Base-by-base conservation (phyloP, 352 stramenopile genomes). In the Phytophthora hibernalis region DNA sequence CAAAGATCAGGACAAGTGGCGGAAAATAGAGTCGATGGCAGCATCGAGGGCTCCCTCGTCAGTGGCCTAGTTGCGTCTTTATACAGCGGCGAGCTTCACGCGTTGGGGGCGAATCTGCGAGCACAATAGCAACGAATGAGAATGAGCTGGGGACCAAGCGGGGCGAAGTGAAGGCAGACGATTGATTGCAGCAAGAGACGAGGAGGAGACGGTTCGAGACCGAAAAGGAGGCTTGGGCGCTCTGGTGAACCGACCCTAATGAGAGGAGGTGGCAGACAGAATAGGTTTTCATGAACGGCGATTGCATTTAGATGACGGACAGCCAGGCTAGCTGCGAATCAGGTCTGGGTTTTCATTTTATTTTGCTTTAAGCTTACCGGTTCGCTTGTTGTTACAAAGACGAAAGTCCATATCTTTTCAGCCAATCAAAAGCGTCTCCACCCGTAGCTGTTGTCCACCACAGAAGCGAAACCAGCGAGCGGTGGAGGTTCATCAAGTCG, bases 11-110 rank as follows among this genome's bases (percentile, higher is more conserved):
- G 88, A 97, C 47, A 95, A 97, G 67, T 98, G 95, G 95, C 84
- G 90, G 69, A 92, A 92, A 71, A 97, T 98, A 93, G 92, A 98
- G 82, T 79, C 87, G 60, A 79, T 97, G 80, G 93, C 91, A 62
- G 81, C 80, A 50, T 70, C 77, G 45, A 96, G 96, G 55, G 66
- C 81, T 70, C 52, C 69, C 26, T 70, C 67, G 72, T 74, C 76
- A 74, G 82, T 61, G 63, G 68, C 68, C 58, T 76, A 76, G 68
- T 58, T 68, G 15, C 55, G n/a, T n/a, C n/a, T n/a, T n/a, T n/a
- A n/a, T n/a, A n/a, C 59, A 40, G 45, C 53, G 37, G 54, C 61
- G 37, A 51, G 13, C 35, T 49, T 53, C 33, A 44, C 61, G 45
- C 28, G 24, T 33, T 42, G 35, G 18, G 24, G 15, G 12, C 35